Evolutionary conservation across 2,329 filamentous ascomycete species (phyloP), one percentile per base, ranked within the genome.

Genomic region (Colletotrichum sublineola): DNA sequence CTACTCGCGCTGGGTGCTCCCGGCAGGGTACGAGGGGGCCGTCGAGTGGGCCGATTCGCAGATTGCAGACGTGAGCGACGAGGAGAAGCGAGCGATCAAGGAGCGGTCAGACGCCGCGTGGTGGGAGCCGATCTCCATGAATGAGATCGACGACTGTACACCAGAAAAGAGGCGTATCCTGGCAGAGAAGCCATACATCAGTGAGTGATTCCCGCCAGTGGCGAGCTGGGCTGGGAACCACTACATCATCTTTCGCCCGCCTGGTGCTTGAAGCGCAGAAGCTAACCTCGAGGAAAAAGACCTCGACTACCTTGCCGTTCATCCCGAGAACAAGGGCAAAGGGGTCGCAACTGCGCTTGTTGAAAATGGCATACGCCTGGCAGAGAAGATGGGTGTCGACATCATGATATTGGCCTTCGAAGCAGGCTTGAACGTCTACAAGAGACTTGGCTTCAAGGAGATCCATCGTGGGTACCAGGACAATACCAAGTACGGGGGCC

Each of bases 241-340:
- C n/a, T 7, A 7, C 42, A 14, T 40, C 60, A 14, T n/a, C 20
- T 11, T 24, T 24, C 29, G 20, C 31, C 7, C 7, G 14, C 18
- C 11, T 6, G 31, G 15, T n/a, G 2, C 5, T 29, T n/a, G 12
- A 7, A 15, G 24, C 6, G 20, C 50, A 46, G 46, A 60, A 60
- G 36, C 67, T 62, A 52, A 63, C n/a, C 6, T 15, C 31, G 4
- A 3, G 8, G 20, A 46, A 50, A 31, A 20, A 78, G 77, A 60
- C 8, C 75, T 80, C 7, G 77, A 79, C 12, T 79, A 77, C 61
- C 56, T 80, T 31, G 78, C 78, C 20, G 78, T 79, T 7, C 77
- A 79, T 61, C 78, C 78, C 1, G 77, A 79, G 5, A 75, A 76
- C 20, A 74, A 77, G 65, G 74, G 77, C 11, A 75, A 78, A 44